Conservation (phyloP, 768 basidiomycete genomes). For the Porphyrellus cyaneotinctus region DNA sequence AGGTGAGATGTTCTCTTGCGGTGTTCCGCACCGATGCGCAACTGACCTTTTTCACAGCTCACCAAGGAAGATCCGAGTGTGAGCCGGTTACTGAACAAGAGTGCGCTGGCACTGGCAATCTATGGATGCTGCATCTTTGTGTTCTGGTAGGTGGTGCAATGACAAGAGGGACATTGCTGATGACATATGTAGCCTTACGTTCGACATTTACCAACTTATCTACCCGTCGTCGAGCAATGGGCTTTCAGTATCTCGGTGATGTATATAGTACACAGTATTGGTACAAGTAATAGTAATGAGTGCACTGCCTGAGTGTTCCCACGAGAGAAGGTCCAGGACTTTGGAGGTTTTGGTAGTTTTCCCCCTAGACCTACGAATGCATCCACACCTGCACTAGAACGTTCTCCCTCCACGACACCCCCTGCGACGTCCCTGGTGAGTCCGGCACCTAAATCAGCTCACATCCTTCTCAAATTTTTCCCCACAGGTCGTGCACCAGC, state of each 20-base stretch:
- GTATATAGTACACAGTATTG: not conserved
- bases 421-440: conserved; percentile 1
- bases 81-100: conserved; percentile 51
- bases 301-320: conserved; percentile 22
- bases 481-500: conserved; percentile 8
- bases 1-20: conserved; percentile 44
- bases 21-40: not conserved
- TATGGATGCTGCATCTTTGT: conserved; percentile 81
- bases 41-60: conserved; percentile 42
- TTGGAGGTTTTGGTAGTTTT: conserved; percentile 4
- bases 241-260: conserved; percentile 1
- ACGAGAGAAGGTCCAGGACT: conserved; percentile 18
- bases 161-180: not conserved
- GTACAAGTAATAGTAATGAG: not conserved
- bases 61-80: conserved; percentile 60
- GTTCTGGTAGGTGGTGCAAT: conserved; percentile 68
- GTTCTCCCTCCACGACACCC: conserved; percentile 8
- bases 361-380: conserved; percentile 34
- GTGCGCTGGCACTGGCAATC: conserved; percentile 59
- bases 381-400: conserved; percentile 22
- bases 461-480: not conserved
- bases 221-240: conserved; percentile 25
- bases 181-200: conserved; percentile 54
- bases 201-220: conserved; percentile 69
- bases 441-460: conserved; percentile 4